Conservation (phyloP, 805 yeast species). For the Yarrowia divulgata region DNA sequence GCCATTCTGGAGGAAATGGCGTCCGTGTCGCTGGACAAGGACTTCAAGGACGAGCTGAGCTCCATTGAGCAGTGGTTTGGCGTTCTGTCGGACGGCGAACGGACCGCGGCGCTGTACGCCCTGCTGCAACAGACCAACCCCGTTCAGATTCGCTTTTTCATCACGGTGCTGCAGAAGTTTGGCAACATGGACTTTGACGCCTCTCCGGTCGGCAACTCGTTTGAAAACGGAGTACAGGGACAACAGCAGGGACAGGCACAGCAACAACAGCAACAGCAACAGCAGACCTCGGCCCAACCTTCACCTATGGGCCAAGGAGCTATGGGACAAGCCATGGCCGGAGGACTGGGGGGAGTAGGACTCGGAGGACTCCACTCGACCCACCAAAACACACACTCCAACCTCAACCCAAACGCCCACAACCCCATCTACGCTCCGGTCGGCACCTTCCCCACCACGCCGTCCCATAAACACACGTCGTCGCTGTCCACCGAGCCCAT, state of each 20-base stretch:
- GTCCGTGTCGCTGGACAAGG: constrained; percentile 46
- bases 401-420: constrained; percentile 28
- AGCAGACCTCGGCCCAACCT: constrained; percentile 19
- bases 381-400: constrained; percentile 23
- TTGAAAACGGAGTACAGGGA: constrained; percentile 5
- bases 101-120: constrained; percentile 52
- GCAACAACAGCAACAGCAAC: neutral
- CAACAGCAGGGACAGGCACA: neutral
- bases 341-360: constrained; percentile 32
- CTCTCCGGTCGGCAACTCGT: constrained; percentile 15
- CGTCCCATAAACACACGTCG: constrained; percentile 29
- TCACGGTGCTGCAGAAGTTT: constrained; percentile 49
- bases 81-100: constrained; percentile 51
- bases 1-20: constrained; percentile 49
- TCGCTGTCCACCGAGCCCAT: constrained; percentile 35
- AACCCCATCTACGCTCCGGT: constrained; percentile 27
- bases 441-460: constrained; percentile 35
- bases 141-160: constrained; percentile 50
- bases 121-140: constrained; percentile 51
- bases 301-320: constrained; percentile 37
- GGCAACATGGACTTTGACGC: constrained; percentile 44
- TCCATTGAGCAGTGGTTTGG: constrained; percentile 54
- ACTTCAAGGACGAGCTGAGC: constrained; percentile 50
- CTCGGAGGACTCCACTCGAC: neutral
- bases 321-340: constrained; percentile 25